Base-by-base conservation (phyloP, 768 basidiomycete genomes). In the Tephrocybe sp. region DNA sequence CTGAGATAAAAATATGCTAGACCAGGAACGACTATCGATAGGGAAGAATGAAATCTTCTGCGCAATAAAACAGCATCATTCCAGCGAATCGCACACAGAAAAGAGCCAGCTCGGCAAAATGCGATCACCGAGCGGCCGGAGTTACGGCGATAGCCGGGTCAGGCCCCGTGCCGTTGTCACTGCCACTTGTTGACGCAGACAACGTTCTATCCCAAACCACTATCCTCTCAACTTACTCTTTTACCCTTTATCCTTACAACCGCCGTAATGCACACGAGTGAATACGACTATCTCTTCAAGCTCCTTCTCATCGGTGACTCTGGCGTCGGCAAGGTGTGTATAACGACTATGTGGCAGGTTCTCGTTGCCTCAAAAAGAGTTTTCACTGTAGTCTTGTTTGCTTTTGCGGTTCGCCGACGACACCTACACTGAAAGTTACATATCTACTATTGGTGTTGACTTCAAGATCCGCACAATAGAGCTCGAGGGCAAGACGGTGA, bases 381-480 rank as follows among this genome's bases (percentile, higher is more conserved):
- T 51, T 52, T 45, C 45, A 7, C 26, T 26, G 40, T 52, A 98
- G 87, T 98, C 95, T 42, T 93, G 91, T 73, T 76, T 93, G 60
- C 84, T 93, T 56, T 79, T 93, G 59, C 92, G 92, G 67, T 93
- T 93, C 63, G 89, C 90, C 54, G 96, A 98, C 72, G 96, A 98
- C 70, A 90, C 93, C 45, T 98, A 95, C 78, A 97, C 96, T 46
- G 93, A 96, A 68, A 92, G 89, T 61, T 98, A 96, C 72, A 95
- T 98, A 67, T 90, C 87, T 52, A 98, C 96, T 34, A 98, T 98
- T 70, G 97, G 97, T 58, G 93, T 98, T 52, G 94, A 97, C 76
- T 97, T 97, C 76, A 96, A 95, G 87, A 98, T 98, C 74, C 84
- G 96, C 54, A 98, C 96, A 32, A 98, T 98, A 72, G 96, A 98